Evolutionary conservation across 306 rosid genomes (phyloP).

Genomic region (Cucurbita maxima): DNA sequence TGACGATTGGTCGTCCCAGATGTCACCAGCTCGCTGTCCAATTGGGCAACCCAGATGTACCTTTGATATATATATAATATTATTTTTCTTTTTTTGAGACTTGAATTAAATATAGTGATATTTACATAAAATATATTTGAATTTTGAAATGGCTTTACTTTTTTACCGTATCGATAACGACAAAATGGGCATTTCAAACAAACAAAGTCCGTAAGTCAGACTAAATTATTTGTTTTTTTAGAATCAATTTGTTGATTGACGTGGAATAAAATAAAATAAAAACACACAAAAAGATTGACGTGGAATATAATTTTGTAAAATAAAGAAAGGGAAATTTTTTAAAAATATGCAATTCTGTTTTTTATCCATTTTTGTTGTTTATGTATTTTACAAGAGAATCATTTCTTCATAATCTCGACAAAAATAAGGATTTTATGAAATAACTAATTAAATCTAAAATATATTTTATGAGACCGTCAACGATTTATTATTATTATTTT

Average conservation of each 20-base stretch:
- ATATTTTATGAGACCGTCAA: neutral
- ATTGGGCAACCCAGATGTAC: neutral
- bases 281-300: too few relatives aligned
- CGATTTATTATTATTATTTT: neutral
- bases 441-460: neutral
- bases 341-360: too few relatives aligned
- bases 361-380: too few relatives aligned
- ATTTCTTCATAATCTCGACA: neutral
- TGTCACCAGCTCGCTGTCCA: neutral
- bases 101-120: neutral
- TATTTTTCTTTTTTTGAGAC: neutral
- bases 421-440: neutral
- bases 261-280: neutral
- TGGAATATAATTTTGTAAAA: neutral
- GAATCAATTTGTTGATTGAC: neutral
- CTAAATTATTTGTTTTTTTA: neutral
- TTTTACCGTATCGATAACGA: neutral
- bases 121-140: neutral
- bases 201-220: neutral
- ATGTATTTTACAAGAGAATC: neutral
- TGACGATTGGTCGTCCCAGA: conserved; percentile 3
- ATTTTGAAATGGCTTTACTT: neutral
- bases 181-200: neutral
- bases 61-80: neutral
- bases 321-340: too few relatives aligned